Evolutionary conservation across 306 rosid genomes (phyloP).

Genomic region (Pterocarpus macrocarpus): DNA sequence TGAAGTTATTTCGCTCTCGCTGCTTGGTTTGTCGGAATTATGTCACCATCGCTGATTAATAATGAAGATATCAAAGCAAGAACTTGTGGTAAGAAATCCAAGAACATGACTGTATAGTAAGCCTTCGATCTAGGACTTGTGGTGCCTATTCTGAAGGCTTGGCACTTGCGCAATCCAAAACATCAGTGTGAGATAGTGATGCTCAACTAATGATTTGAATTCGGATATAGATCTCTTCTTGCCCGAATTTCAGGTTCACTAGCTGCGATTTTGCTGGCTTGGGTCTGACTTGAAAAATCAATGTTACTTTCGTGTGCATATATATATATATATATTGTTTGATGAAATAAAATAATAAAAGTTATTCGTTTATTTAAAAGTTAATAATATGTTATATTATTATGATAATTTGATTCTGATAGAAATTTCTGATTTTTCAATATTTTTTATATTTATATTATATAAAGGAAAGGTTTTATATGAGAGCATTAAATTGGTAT

Average conservation of each 20-base stretch:
- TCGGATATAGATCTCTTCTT: constrained; percentile 28
- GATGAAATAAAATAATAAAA: too few relatives aligned
- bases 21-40: constrained; percentile 51
- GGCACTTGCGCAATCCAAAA: constrained; percentile 46
- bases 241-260: constrained; percentile 35
- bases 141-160: constrained; percentile 49
- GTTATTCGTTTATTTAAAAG: too few relatives aligned
- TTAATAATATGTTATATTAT: too few relatives aligned
- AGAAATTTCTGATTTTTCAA: too few relatives aligned
- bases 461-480: constrained; percentile 5
- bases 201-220: constrained; percentile 49
- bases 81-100: constrained; percentile 58
- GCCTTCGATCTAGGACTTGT: constrained; percentile 19
- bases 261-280: constrained; percentile 18
- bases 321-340: background rate
- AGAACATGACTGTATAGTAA: constrained; percentile 34
- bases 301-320: constrained; percentile 8
- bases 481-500: constrained; percentile 19
- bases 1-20: constrained; percentile 40
- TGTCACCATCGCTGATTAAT: constrained; percentile 49
- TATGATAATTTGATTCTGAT: too few relatives aligned
- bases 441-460: too few relatives aligned
- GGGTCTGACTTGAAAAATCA: constrained; percentile 38
- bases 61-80: constrained; percentile 24
- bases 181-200: constrained; percentile 46